Percentiles rank a stretch among this genome's conserved stretches.
Evolutionary conservation across 805 yeast species (phyloP).

Genomic region (Millerozyma acaciae): DNA sequence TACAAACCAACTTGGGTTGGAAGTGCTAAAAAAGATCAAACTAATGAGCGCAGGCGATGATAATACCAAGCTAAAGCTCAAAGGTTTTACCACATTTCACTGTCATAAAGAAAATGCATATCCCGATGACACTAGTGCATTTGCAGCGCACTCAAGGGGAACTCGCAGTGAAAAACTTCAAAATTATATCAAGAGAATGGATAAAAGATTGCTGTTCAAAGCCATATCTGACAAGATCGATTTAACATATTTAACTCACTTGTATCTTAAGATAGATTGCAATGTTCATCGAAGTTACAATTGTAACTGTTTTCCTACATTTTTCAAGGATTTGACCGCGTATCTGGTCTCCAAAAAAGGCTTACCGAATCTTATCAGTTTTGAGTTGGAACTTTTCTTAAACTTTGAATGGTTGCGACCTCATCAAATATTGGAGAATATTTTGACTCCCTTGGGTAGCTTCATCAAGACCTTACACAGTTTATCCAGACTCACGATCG

Average conservation of each 20-base stretch:
- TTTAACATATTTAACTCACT: constrained; percentile 15
- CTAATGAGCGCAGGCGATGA: constrained; percentile 11
- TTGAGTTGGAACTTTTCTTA: constrained; percentile 30
- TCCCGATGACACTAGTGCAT: constrained; percentile 10
- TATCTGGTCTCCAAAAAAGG: constrained; percentile 21
- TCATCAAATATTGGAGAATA: constrained; percentile 26
- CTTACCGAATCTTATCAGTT: constrained; percentile 25
- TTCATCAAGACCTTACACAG: constrained; percentile 22
- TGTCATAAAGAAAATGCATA: constrained; percentile 24
- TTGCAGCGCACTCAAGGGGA: constrained; percentile 1
- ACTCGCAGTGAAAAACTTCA: constrained; percentile 4
- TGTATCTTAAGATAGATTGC: constrained; percentile 30
- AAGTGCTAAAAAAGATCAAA: constrained; percentile 19
- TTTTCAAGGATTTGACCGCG: constrained; percentile 23
- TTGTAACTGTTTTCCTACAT: constrained; percentile 26
- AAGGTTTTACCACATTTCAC: constrained; percentile 29
- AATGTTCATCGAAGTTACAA: constrained; percentile 18
- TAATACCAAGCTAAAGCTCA: constrained; percentile 21
- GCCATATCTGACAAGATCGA: constrained; percentile 22
- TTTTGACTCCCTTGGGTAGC: constrained; percentile 28
- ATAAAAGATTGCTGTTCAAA: constrained; percentile 19
- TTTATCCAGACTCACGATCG: constrained; percentile 24
- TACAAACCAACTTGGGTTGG: constrained; percentile 28
- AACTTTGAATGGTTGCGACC: constrained; percentile 34
- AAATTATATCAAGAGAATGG: constrained; percentile 11